Evolutionary conservation across 352 stramenopile genomes (phyloP).

Genomic region (Phytophthora pinifolia): DNA sequence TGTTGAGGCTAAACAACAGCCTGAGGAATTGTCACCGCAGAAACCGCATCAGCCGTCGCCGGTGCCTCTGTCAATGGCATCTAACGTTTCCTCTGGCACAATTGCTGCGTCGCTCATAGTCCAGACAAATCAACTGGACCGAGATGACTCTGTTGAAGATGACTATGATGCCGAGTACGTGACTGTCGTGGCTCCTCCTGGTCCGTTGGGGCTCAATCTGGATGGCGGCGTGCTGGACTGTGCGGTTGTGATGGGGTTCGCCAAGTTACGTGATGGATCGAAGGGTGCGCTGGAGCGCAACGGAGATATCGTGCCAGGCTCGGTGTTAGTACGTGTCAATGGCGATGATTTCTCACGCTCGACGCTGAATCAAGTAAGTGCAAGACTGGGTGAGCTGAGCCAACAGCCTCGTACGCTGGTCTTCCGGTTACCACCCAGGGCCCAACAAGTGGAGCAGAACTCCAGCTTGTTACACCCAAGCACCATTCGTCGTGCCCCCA

Average conservation of each 20-base stretch:
- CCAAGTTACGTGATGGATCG: slow-evolving; percentile 53
- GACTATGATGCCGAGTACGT: slow-evolving; percentile 26
- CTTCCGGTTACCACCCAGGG: slow-evolving; percentile 40
- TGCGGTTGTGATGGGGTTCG: slow-evolving; percentile 69
- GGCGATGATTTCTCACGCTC: slow-evolving; percentile 57
- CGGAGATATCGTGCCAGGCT: slow-evolving; percentile 53
- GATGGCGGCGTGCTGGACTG: slow-evolving; percentile 45
- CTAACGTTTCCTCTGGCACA: slow-evolving; percentile 26
- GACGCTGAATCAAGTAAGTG: slow-evolving; percentile 37
- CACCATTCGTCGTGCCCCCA: slow-evolving; percentile 14
- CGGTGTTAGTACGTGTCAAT: slow-evolving; percentile 67
- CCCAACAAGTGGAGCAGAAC: slow-evolving; percentile 5
- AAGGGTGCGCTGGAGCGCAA: slow-evolving; percentile 53
- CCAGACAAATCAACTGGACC: slow-evolving; percentile 25
- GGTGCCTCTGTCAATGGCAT: slow-evolving; percentile 16
- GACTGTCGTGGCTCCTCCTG: slow-evolving; percentile 45
- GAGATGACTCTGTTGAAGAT: slow-evolving; percentile 21
- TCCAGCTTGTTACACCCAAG: neutral
- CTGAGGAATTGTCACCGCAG: slow-evolving; percentile 7
- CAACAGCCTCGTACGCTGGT: slow-evolving; percentile 42
- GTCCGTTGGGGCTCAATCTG: slow-evolving; percentile 68
- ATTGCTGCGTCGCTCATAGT: slow-evolving; percentile 23
- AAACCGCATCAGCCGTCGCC: slow-evolving; percentile 11
- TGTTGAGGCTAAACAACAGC: slow-evolving; percentile 4
- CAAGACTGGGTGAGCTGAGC: slow-evolving; percentile 44